Base-by-base conservation (phyloP, 805 yeast species). In the Isabelozyma pseudorhagii region DNA sequence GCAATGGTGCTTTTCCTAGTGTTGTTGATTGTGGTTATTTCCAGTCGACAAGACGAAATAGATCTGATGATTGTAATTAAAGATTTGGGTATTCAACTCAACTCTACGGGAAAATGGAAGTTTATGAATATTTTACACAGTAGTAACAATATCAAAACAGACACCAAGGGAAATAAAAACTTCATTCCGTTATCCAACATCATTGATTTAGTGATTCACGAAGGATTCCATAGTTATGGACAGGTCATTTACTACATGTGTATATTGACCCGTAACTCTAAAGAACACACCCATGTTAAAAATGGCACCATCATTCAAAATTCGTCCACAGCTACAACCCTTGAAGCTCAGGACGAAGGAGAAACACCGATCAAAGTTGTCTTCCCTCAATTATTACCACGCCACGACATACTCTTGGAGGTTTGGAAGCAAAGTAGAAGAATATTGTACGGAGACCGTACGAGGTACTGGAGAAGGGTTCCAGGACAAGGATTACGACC, bases 161-260 rank as follows among this genome's bases (percentile, higher is more conserved):
- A 31, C n/a, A 2, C n/a, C n/a, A 31, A 31, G n/a, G 36, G 36
- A 8, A 54, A 59, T 7, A 52, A 58, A 42, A 50, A 55, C 39
- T 85, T 88, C 61, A 75, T 85, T 9, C 85, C 91, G 0, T 66
- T 74, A 38, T 79, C 77, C 43, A 71, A 72, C 42, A 75, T 88
- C 46, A 75, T 79, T 4, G 93, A 87, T 62, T 63, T 88, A 9
- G 79, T 86, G 0, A 83, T 89, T 25, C 87, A 87, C 60, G 96
- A 89, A 63, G 92, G 88, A 0, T 87, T 89, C 61, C 74, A 74
- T 48, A 85, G 85, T 5, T 79, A 82, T 53, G 84, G 83, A 53
- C 76, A 74, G 53, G 89, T 87, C 8, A 71, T 84, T 2, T 84
- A 77, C 61, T 84, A 87, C 59, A 67, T 88, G 62, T 81, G 85